phyloP scores from a whole-genome alignment of 441 rosid species.

The Eutrema salsugineum region DNA sequence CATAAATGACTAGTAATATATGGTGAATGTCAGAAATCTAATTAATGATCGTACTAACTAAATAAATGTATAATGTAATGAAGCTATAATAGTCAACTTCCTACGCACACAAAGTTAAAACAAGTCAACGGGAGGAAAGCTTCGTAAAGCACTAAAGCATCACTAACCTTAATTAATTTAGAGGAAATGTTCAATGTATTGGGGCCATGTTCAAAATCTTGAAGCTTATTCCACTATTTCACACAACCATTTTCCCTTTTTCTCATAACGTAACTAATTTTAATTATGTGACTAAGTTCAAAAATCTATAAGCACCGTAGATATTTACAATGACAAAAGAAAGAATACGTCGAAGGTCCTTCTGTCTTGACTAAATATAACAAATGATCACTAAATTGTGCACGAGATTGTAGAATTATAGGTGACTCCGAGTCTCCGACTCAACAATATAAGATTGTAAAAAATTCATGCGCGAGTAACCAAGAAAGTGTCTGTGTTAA shows the following conservation, averaged over 20 bases:
- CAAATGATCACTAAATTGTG: neutral
- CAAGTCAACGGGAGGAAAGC: neutral
- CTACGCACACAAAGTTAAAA: neutral
- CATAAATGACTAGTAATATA: neutral
- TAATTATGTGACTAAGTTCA: neutral
- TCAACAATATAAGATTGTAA: neutral
- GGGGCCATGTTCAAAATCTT: slow-evolving; percentile 1
- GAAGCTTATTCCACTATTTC: neutral
- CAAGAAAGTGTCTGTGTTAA: neutral
- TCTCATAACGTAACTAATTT: neutral
- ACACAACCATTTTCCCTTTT: neutral
- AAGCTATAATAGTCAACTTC: neutral
- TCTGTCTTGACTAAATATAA: neutral
- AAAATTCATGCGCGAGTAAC: neutral
- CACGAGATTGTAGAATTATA: neutral
- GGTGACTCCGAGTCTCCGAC: neutral
- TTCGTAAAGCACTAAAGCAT: slow-evolving; percentile 5
- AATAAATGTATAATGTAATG: neutral
- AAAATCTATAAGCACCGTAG: neutral
- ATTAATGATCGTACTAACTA: slow-evolving; percentile 1
- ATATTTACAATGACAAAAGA: neutral
- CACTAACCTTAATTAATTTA: neutral
- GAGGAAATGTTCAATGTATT: slow-evolving; percentile 7
- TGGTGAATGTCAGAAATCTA: slow-evolving; percentile 2
- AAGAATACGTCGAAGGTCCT: neutral